These are phyloP conservation scores for Cyberlindnera xishuangbannaensis DNA, from an alignment of 805 yeast species.

Conservation along the genomic window DNA sequence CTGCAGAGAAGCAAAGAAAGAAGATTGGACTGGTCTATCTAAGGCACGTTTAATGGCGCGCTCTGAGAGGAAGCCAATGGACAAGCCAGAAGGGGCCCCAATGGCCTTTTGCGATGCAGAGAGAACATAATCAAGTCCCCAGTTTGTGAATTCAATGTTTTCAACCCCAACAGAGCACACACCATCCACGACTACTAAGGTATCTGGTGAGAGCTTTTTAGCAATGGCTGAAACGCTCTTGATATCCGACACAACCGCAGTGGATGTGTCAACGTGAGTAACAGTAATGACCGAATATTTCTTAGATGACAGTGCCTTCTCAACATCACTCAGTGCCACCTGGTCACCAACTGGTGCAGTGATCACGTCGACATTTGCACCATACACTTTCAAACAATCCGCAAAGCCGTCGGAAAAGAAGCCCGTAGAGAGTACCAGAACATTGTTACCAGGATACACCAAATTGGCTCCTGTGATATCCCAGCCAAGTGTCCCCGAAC, in stretches of 20 bases:
- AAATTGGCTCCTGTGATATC: conserved; percentile 81
- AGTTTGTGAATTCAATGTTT: conserved; percentile 72
- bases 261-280: conserved; percentile 95
- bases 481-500: conserved; percentile 96
- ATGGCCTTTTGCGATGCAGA: conserved; percentile 95
- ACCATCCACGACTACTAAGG: conserved; percentile 84
- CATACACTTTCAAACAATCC: conserved; percentile 66
- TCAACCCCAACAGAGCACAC: conserved; percentile 95
- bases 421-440: conserved; percentile 83
- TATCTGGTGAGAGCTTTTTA: conserved; percentile 63
- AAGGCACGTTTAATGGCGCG: conserved; percentile 67
- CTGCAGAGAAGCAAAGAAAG: conserved; percentile 61
- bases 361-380: conserved; percentile 67
- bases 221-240: conserved; percentile 56
- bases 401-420: conserved; percentile 82
- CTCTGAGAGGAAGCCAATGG: conserved; percentile 66
- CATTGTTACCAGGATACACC: conserved; percentile 59
- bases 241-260: conserved; percentile 83
- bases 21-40: conserved; percentile 37
- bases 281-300: conserved; percentile 69
- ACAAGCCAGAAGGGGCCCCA: conserved; percentile 91
- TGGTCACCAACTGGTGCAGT: conserved; percentile 70
- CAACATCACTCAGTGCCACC: conserved; percentile 52
- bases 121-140: conserved; percentile 86
- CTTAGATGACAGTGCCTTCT: conserved; percentile 44